Conservation (phyloP, 225 moss, liverwort and hornwort species). For the Pleurozium schreberi region DNA sequence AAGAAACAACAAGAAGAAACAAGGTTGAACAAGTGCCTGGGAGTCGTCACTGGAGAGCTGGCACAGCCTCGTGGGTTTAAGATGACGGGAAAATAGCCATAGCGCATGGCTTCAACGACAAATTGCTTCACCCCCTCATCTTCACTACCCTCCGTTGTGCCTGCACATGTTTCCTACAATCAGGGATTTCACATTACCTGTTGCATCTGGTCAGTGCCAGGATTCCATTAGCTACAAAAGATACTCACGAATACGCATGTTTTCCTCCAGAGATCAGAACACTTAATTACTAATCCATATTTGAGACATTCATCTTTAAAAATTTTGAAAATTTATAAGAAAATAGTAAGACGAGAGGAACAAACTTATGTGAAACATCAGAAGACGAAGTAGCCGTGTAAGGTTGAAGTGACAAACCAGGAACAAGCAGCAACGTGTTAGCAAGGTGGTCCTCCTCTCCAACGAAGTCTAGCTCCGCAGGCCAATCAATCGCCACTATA, state of each 20-base stretch:
- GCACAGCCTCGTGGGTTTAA: slow-evolving; percentile 93
- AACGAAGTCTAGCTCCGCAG: slow-evolving; percentile 49
- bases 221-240: not conserved
- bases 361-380: not conserved
- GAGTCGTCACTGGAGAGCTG: slow-evolving; percentile 73
- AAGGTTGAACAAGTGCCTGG: slow-evolving; percentile 58
- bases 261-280: not conserved
- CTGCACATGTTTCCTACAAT: slow-evolving; percentile 9
- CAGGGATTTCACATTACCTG: not conserved
- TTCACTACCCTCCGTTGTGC: slow-evolving; percentile 52
- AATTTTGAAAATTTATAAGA: not conserved
- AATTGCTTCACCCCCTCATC: slow-evolving; percentile 60
- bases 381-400: not conserved
- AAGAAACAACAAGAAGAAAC: not conserved
- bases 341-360: not conserved
- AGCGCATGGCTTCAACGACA: slow-evolving; percentile 36
- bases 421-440: slow-evolving; percentile 61
- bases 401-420: slow-evolving; percentile 37
- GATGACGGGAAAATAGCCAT: slow-evolving; percentile 79
- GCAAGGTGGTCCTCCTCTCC: slow-evolving; percentile 42
- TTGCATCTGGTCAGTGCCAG: not conserved
- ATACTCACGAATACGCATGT: not conserved
- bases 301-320: not conserved
- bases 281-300: not conserved
- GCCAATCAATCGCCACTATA: slow-evolving; percentile 83